Conservation (phyloP, 768 basidiomycete species). For the Lyophyllum decastes region DNA sequence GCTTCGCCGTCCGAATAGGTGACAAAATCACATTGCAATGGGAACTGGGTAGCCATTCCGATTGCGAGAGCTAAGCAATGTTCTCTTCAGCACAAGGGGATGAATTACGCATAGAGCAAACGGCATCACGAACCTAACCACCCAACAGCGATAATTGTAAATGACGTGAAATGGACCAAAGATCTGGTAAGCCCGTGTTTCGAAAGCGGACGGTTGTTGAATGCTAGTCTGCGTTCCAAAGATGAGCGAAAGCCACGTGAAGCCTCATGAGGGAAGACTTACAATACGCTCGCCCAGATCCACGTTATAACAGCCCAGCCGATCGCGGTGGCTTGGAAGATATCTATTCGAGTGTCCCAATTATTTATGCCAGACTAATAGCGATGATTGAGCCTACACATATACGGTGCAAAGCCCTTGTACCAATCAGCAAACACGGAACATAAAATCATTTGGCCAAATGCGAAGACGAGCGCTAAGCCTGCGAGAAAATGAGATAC, state of each 20-base stretch:
- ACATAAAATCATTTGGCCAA: background rate
- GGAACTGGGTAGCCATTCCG: conserved; percentile 9
- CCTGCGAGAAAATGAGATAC: background rate
- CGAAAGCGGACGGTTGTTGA: conserved; percentile 14
- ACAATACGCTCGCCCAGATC: conserved; percentile 10
- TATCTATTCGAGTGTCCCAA: background rate
- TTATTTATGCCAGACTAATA: background rate
- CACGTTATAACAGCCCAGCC: background rate
- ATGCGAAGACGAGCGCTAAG: background rate
- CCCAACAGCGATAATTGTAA: conserved; percentile 1
- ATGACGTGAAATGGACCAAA: conserved; percentile 13
- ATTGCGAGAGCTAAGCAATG: background rate
- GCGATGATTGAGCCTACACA: background rate
- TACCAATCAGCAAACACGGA: too few relatives aligned
- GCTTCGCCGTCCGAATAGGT: conserved; percentile 8
- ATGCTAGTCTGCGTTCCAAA: conserved; percentile 1
- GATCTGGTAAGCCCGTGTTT: conserved; percentile 12
- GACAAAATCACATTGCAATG: conserved; percentile 8
- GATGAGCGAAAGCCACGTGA: background rate
- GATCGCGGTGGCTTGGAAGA: background rate
- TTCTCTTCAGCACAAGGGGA: background rate
- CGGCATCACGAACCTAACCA: too few relatives aligned
- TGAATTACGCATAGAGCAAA: background rate
- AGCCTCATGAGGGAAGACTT: background rate
- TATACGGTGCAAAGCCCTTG: background rate